phyloP scores from a whole-genome alignment of 2,329 filamentous ascomycete genomes.

The Magnaporthiopsis rhizophila region DNA sequence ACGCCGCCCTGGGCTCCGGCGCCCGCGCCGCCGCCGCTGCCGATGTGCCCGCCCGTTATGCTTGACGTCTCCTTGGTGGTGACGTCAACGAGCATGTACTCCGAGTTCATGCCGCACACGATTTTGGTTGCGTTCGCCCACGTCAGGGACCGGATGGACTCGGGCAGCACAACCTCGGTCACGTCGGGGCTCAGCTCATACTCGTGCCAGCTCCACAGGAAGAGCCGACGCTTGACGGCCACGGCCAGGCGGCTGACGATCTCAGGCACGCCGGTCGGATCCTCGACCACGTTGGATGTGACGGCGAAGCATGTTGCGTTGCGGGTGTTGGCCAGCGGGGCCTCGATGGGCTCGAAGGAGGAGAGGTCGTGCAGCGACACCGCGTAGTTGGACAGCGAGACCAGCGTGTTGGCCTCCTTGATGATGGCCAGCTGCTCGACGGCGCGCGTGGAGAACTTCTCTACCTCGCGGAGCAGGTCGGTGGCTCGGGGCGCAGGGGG shows the following conservation, averaged over 20 bases:
- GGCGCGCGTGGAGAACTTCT: slow-evolving; percentile 84
- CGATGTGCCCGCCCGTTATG: slow-evolving; percentile 69
- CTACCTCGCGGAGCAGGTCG: slow-evolving; percentile 82
- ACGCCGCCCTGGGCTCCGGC: slow-evolving; percentile 45
- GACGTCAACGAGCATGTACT: slow-evolving; percentile 84
- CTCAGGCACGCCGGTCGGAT: slow-evolving; percentile 80
- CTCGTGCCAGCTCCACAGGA: slow-evolving; percentile 94
- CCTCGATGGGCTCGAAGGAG: slow-evolving; percentile 74
- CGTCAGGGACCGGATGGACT: slow-evolving; percentile 78
- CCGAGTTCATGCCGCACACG: slow-evolving; percentile 83
- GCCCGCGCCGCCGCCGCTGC: slow-evolving; percentile 38
- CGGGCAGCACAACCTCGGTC: slow-evolving; percentile 69
- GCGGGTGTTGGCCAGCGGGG: slow-evolving; percentile 67
- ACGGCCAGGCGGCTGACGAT: slow-evolving; percentile 90
- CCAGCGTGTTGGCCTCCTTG: slow-evolving; percentile 85
- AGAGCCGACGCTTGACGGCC: slow-evolving; percentile 79
- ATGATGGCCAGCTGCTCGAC: slow-evolving; percentile 93
- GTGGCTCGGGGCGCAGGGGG: slow-evolving; percentile 47
- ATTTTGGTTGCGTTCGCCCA: slow-evolving; percentile 86
- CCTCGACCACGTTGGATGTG: slow-evolving; percentile 91
- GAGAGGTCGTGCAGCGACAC: slow-evolving; percentile 86
- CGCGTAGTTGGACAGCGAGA: slow-evolving; percentile 84
- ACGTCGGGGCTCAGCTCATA: slow-evolving; percentile 74
- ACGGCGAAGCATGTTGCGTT: slow-evolving; percentile 87
- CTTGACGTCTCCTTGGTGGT: slow-evolving; percentile 66